Percentiles rank a stretch among this genome's conserved stretches.
Evolutionary conservation across 108 stramenopile genomes (phyloP).

Genomic region (Pseudonitzschia delicatissima): DNA sequence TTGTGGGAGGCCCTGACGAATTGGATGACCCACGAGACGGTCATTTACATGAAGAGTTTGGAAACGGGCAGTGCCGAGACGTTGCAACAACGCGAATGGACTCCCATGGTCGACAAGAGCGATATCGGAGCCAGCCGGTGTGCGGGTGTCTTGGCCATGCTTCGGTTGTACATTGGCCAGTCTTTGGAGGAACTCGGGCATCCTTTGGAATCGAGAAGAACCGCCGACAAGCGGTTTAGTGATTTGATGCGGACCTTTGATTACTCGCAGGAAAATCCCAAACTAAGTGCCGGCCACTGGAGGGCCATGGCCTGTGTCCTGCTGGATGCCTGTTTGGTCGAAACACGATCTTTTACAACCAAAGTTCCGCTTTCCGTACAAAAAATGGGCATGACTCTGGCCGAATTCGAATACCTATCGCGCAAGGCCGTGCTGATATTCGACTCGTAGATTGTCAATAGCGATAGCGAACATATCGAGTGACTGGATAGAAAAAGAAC

Average conservation of each 20-base stretch:
- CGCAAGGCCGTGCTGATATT: conserved; percentile 22
- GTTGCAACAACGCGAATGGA: conserved; percentile 13
- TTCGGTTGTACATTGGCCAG: conserved; percentile 53
- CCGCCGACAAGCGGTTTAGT: conserved; percentile 49
- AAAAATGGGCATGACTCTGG: conserved; percentile 43
- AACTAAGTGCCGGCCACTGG: conserved; percentile 54
- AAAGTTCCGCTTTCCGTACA: conserved; percentile 35
- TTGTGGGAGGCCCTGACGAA: conserved; percentile 41
- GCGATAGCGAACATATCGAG: too few relatives aligned
- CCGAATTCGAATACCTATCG: conserved; percentile 66
- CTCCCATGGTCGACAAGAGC: conserved; percentile 28
- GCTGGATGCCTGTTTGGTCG: conserved; percentile 46
- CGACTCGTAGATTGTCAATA: too few relatives aligned
- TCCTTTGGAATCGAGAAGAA: conserved; percentile 15
- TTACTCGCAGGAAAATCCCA: conserved; percentile 46
- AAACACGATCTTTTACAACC: background rate
- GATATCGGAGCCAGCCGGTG: conserved; percentile 66
- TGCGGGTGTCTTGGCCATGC: conserved; percentile 69
- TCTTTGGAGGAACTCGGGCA: conserved; percentile 46
- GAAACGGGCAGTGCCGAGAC: background rate
- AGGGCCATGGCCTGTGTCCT: conserved; percentile 68
- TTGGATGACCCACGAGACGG: conserved; percentile 48
- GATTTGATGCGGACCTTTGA: conserved; percentile 63
- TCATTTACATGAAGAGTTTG: conserved; percentile 13
- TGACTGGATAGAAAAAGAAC: too few relatives aligned